Evolutionary conservation across 495 filamentous ascomycete species (phyloP).

Genomic region (Penicillium salamii): DNA sequence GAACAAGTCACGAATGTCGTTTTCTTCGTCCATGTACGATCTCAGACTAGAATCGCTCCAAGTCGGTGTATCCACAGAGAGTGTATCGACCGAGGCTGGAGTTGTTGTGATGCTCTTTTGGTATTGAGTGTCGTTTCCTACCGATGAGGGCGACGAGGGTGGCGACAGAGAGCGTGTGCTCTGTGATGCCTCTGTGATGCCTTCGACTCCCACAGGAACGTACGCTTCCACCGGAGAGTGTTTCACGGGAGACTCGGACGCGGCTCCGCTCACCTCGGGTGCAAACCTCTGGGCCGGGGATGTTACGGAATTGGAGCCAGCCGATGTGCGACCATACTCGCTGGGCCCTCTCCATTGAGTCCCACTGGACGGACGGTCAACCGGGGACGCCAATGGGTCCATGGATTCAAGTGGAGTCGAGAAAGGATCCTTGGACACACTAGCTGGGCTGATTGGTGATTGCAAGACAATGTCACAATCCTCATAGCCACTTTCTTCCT

Average conservation of each 20-base stretch:
- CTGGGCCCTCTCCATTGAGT: constrained; percentile 18
- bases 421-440: constrained; percentile 29
- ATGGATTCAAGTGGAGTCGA: constrained; percentile 18
- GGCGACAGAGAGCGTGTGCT: constrained; percentile 58
- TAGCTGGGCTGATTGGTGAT: constrained; percentile 18
- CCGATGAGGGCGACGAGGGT: constrained; percentile 62
- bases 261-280: constrained; percentile 36
- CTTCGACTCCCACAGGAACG: constrained; percentile 44
- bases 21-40: constrained; percentile 86
- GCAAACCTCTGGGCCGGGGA: constrained; percentile 36
- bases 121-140: constrained; percentile 53
- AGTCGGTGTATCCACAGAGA: constrained; percentile 42
- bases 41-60: constrained; percentile 87
- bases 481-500: constrained; percentile 19
- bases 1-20: constrained; percentile 87
- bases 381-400: constrained; percentile 25
- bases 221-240: constrained; percentile 52
- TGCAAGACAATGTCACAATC: constrained; percentile 13
- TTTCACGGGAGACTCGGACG: constrained; percentile 75
- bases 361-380: constrained; percentile 27
- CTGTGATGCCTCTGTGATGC: constrained; percentile 62
- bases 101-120: constrained; percentile 28
- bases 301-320: constrained; percentile 22
- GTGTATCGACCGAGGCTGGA: constrained; percentile 41
- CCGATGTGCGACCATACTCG: constrained; percentile 7